A percentile compares a stretch with the other conserved stretches of the same genome.
phyloP scores from a whole-genome alignment of 108 stramenopile genomes.

The Mediolabrus comicus region DNA sequence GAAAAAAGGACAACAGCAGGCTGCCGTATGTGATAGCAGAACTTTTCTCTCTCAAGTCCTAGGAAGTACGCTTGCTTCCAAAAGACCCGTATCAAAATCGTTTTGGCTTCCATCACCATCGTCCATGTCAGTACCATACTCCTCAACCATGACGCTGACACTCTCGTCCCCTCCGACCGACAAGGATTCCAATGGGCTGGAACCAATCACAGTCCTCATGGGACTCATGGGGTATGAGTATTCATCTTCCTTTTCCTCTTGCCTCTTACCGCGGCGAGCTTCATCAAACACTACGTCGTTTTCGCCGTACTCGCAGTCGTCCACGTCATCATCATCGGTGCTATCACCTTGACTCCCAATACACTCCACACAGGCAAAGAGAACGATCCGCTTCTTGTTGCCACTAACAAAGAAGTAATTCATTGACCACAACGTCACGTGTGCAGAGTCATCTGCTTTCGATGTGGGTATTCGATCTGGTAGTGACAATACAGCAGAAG shows the following conservation, averaged over 20 bases:
- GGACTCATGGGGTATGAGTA: not conserved
- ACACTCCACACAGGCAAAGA: slow-evolving; percentile 85
- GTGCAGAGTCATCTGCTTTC: slow-evolving; percentile 21
- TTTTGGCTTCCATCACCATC: slow-evolving; percentile 29
- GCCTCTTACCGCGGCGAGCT: slow-evolving; percentile 24
- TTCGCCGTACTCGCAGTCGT: slow-evolving; percentile 44
- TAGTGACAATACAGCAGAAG: slow-evolving; percentile 6
- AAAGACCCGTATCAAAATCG: slow-evolving; percentile 41
- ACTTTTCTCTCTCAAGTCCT: not conserved
- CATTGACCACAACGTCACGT: slow-evolving; percentile 83
- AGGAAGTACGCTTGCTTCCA: slow-evolving; percentile 9
- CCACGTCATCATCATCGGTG: slow-evolving; percentile 30
- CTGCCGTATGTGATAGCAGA: not conserved
- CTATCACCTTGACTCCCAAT: slow-evolving; percentile 51
- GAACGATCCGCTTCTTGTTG: slow-evolving; percentile 78
- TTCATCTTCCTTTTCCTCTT: slow-evolving; percentile 22
- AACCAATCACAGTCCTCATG: not conserved
- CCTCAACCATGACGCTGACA: slow-evolving; percentile 27
- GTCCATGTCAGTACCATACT: slow-evolving; percentile 18
- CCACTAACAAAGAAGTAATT: slow-evolving; percentile 95
- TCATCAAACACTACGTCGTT: slow-evolving; percentile 46
- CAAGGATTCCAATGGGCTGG: not conserved
- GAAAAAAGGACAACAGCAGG: not conserved
- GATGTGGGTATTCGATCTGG: slow-evolving; percentile 20
- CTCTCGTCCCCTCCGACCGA: slow-evolving; percentile 21